Percentiles rank a stretch among this genome's conserved stretches.
Conservation (phyloP, 495 filamentous ascomycete genomes). For the Trichocladium uniseriatum region DNA sequence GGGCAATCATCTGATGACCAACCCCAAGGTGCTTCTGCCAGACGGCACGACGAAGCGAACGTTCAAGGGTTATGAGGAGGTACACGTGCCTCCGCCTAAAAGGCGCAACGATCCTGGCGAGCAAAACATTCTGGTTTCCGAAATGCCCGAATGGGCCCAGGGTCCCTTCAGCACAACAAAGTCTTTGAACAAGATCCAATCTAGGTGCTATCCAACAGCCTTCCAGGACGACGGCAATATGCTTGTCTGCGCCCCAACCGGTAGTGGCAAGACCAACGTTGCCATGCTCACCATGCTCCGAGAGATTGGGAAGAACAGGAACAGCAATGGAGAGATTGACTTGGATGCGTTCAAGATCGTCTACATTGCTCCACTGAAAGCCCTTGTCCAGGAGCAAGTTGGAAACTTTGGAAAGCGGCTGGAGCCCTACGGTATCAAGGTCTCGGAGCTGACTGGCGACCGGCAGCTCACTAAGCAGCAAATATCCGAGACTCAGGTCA, state of each 20-base stretch:
- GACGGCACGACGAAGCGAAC: conserved; percentile 89
- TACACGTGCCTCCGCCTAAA: conserved; percentile 89
- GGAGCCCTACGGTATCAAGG: conserved; percentile 82
- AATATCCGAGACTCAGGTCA: conserved; percentile 95
- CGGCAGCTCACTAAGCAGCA: conserved; percentile 98
- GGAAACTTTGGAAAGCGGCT: conserved; percentile 91
- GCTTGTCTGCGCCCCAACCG: conserved; percentile 94
- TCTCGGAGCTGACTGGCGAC: conserved; percentile 91
- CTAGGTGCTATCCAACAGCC: conserved; percentile 79
- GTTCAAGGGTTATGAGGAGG: conserved; percentile 97
- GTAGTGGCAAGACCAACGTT: conserved; percentile 97
- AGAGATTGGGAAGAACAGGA: conserved; percentile 91
- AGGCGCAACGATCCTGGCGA: conserved; percentile 72
- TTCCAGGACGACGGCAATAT: conserved; percentile 96
- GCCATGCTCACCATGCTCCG: conserved; percentile 94
- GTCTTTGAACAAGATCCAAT: conserved; percentile 90
- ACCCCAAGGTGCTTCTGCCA: conserved; percentile 88
- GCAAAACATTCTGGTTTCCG: conserved; percentile 67
- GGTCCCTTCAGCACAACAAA: conserved; percentile 66
- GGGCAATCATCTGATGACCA: conserved; percentile 97
- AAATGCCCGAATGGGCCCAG: conserved; percentile 87
- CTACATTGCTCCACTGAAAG: conserved; percentile 90
- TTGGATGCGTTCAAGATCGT: conserved; percentile 96
- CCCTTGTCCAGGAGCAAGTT: conserved; percentile 91
- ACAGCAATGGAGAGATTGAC: conserved; percentile 81